Evolutionary conservation across 164 flowering plant genomes (phyloP), one percentile per base, ranked within the genome.

Genomic region (Liquidambar formosana): DNA sequence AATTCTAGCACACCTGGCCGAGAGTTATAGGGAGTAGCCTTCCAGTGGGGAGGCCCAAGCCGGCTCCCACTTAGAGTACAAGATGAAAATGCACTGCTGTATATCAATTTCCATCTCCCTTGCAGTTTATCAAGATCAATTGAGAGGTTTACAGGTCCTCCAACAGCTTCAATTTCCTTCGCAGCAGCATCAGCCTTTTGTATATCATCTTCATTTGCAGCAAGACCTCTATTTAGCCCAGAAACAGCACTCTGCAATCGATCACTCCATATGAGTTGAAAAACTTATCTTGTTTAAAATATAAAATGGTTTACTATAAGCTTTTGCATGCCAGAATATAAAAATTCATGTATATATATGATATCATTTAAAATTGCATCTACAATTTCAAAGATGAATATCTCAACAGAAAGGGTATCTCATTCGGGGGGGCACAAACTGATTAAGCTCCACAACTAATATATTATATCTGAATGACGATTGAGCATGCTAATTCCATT

Each of bases 61-160:
- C 97, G 96, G 75, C 97, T 90, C 44, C 98, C 98, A 65, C 99
- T 97, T 53, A 92, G 84, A 67, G 97, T 92, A 5, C 91, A 92
- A 54, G 94, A 84, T 3, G 99, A 94, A 78, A 94, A 94, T 19
- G 94, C 97, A 77, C 99, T 94, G 77, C 97, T 94, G 70, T 94
- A 92, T 57, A 92, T 68, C 69, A 94, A 65, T 76, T 85, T 94
- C 99, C 99, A 94, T 78, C 85, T 87, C 15, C 99, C 97, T 79
- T 92, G 99, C 46, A 92, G 86, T 70, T 85, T 86, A 67, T 89
- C 97, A 48, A 89, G 82, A 78, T 89, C 83, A 4, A 11, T 61
- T 3, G 87, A 77, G 61, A 94, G 86, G 75, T 94, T 93, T 5
- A 94, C 97, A 54, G 73, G 82, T 41, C 97, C 97, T 68, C 90